Evolutionary conservation across 2,329 filamentous ascomycete species (phyloP).

Genomic region (Colletotrichum eleusines): DNA sequence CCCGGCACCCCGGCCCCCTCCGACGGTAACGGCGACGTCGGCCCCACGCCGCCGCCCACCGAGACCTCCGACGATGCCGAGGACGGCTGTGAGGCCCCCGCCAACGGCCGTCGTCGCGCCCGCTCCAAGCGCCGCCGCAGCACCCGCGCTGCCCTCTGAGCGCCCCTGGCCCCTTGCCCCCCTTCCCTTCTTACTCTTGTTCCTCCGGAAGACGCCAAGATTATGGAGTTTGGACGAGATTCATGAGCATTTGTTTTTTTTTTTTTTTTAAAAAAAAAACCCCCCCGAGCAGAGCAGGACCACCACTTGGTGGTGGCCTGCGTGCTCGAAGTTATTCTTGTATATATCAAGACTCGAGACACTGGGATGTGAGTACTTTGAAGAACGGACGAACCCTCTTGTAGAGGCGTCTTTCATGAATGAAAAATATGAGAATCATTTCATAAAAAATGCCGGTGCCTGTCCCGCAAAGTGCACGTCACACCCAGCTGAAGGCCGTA

Average conservation of each 20-base stretch:
- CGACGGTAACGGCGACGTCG: too few species aligned
- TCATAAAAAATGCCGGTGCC: background rate
- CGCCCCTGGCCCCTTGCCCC: too few species aligned
- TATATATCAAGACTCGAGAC: conserved; percentile 40
- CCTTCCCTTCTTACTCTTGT: background rate
- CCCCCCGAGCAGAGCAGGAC: background rate
- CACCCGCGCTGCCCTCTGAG: conserved; percentile 26
- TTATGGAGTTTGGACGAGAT: background rate
- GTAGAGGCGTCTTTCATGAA: conserved; percentile 27
- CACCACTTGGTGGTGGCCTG: background rate
- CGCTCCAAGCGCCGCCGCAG: conserved; percentile 35
- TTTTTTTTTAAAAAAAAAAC: too few species aligned
- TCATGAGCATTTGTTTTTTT: background rate
- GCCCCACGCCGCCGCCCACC: background rate
- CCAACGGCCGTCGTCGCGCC: conserved; percentile 34
- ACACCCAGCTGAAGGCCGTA: too few species aligned
- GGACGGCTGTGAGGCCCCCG: conserved; percentile 30
- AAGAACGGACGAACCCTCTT: conserved; percentile 21
- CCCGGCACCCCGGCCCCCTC: conserved; percentile 34
- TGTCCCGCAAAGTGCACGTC: background rate
- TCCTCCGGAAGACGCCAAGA: background rate
- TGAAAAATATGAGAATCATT: conserved; percentile 36
- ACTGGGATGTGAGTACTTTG: conserved; percentile 38
- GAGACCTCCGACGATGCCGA: background rate
- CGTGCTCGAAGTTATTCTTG: conserved; percentile 18